Evolutionary conservation across 192 early-diverging fungal species (phyloP).

Genomic region (Backusella sp.): DNA sequence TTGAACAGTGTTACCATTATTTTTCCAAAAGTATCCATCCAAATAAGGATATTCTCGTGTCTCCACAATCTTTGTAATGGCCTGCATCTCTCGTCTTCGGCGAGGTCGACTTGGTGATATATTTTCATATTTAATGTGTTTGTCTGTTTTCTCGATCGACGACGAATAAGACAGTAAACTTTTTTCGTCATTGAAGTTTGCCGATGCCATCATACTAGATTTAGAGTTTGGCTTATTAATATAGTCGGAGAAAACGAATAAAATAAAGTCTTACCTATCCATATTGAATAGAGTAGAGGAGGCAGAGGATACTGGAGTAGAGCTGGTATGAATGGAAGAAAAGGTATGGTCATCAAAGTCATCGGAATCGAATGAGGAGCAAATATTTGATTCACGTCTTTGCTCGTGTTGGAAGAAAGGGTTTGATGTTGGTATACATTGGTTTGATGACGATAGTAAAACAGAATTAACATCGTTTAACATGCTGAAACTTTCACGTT

Average conservation of each 20-base stretch:
- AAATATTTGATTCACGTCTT: conserved; percentile 13
- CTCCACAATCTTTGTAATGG: conserved; percentile 57
- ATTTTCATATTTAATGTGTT: conserved; percentile 1
- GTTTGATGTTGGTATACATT: conserved; percentile 3
- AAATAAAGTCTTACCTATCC: not conserved
- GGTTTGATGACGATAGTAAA: not conserved
- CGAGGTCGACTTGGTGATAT: conserved; percentile 33
- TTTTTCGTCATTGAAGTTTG: not conserved
- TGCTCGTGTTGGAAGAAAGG: not conserved
- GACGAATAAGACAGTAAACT: not conserved
- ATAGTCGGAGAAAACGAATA: not conserved
- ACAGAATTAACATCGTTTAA: not conserved
- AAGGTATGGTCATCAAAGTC: conserved; percentile 16
- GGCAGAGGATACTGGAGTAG: not conserved
- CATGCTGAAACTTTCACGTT: not conserved
- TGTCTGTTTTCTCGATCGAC: not conserved
- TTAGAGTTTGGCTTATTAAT: not conserved
- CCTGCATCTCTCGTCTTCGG: conserved; percentile 58
- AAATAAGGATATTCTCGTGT: conserved; percentile 44
- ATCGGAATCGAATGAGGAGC: conserved; percentile 22
- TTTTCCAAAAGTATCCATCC: conserved; percentile 56
- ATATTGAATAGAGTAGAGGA: not conserved
- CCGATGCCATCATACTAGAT: not conserved
- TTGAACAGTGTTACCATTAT: conserved; percentile 58
- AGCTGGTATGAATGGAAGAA: conserved; percentile 4